These are phyloP conservation scores for Linnemannia zychae DNA, from an alignment of 192 early-diverging fungal species.

Conservation along the genomic window DNA sequence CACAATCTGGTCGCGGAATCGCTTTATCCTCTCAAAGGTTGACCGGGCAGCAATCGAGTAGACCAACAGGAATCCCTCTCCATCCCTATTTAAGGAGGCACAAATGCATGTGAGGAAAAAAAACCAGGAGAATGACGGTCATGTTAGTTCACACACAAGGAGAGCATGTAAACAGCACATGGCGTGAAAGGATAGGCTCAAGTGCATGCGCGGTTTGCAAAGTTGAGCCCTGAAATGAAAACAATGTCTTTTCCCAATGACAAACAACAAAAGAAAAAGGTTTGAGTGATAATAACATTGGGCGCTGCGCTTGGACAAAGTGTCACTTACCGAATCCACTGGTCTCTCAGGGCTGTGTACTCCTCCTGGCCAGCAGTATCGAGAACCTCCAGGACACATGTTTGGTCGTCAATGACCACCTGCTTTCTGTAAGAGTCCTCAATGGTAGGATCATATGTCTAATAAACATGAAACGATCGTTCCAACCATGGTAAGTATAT, in stretches of 20 bases:
- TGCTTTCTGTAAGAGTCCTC: slow-evolving; percentile 99
- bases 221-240: slow-evolving; percentile 9
- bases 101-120: slow-evolving; percentile 4
- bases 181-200: neutral
- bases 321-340: slow-evolving; percentile 78
- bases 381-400: slow-evolving; percentile 96
- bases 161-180: neutral
- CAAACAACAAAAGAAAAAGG: neutral
- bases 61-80: slow-evolving; percentile 92
- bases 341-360: slow-evolving; percentile 83
- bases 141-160: neutral
- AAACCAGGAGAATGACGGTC: neutral
- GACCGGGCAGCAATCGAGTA: slow-evolving; percentile 91
- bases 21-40: slow-evolving; percentile 90
- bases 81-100: slow-evolving; percentile 61
- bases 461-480: slow-evolving; percentile 62
- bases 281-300: neutral
- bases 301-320: neutral
- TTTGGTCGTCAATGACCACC: slow-evolving; percentile 96
- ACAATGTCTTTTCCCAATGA: neutral
- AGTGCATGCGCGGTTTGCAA: neutral
- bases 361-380: slow-evolving; percentile 96
- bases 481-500: slow-evolving; percentile 41
- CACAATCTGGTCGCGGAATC: slow-evolving; percentile 89
- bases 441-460: slow-evolving; percentile 98